phyloP scores from a whole-genome alignment of 805 yeast genomes.

The Ogataea wickerhamii region DNA sequence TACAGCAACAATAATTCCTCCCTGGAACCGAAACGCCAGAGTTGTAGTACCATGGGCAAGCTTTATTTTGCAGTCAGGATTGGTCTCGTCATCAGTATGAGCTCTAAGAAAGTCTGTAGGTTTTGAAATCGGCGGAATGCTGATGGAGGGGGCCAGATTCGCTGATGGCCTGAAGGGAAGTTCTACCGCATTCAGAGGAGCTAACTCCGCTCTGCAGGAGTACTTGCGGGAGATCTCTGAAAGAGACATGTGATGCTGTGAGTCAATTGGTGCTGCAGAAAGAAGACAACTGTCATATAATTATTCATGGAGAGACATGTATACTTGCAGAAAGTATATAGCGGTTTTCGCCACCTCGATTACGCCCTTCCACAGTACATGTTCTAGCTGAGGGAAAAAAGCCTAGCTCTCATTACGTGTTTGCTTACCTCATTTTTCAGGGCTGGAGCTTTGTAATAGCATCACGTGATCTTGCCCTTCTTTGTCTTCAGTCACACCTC shows the following conservation, averaged over 20 bases:
- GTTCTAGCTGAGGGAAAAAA: too few species aligned
- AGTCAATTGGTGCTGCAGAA: too few species aligned
- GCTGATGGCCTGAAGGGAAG: conserved; percentile 1
- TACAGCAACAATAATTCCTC: conserved; percentile 93
- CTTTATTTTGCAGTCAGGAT: conserved; percentile 92
- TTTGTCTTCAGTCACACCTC: too few species aligned
- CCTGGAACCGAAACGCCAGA: conserved; percentile 91
- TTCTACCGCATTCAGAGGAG: not conserved
- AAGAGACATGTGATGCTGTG: conserved; percentile 27
- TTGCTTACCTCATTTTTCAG: too few species aligned
- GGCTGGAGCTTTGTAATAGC: too few species aligned
- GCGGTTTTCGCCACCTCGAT: too few species aligned
- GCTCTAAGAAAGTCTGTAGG: conserved; percentile 94
- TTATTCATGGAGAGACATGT: too few species aligned
- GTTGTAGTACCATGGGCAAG: conserved; percentile 99
- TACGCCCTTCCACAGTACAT: too few species aligned
- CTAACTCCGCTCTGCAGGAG: conserved; percentile 5
- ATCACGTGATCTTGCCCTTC: too few species aligned
- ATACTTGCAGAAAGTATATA: too few species aligned
- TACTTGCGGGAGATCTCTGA: conserved; percentile 28
- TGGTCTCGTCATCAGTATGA: conserved; percentile 92
- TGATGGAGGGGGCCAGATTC: conserved; percentile 54
- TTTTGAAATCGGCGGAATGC: conserved; percentile 78
- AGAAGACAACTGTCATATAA: too few species aligned
- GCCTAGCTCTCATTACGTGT: too few species aligned